Percentiles rank a stretch among this genome's conserved stretches.
Evolutionary conservation across 257 asterid genomes (phyloP).

Genomic region (Solanum chmielewskii): DNA sequence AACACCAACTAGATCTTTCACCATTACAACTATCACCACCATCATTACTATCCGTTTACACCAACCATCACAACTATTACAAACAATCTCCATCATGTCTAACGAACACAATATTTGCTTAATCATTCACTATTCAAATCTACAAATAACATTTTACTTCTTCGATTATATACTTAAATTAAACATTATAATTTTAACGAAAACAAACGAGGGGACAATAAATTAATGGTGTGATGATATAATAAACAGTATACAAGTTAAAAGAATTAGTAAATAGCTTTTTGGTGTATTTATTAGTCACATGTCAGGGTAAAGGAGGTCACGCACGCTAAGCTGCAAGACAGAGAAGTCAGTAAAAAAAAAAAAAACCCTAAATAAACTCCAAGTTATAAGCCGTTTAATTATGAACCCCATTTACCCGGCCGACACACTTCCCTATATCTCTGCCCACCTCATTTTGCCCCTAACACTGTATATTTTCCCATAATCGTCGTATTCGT

Average conservation of each 20-base stretch:
- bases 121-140: too few species aligned
- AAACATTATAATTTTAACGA: too few species aligned
- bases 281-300: neutral
- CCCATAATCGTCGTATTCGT: neutral
- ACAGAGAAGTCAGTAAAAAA: neutral
- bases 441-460: neutral
- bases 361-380: neutral
- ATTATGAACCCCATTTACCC: neutral
- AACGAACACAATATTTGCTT: neutral
- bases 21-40: neutral
- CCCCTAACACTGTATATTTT: neutral
- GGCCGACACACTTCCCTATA: neutral
- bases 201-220: neutral
- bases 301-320: slow-evolving; percentile 3
- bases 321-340: slow-evolving; percentile 8
- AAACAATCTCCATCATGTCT: neutral
- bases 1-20: neutral
- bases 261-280: neutral
- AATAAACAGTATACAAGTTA: neutral
- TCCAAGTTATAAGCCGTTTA: neutral
- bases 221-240: neutral
- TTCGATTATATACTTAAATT: too few species aligned
- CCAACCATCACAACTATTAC: neutral
- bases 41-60: neutral
- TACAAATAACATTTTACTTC: too few species aligned